Evolutionary conservation across 495 filamentous ascomycete genomes (phyloP).

Genomic region (Lophiotrema nucula): DNA sequence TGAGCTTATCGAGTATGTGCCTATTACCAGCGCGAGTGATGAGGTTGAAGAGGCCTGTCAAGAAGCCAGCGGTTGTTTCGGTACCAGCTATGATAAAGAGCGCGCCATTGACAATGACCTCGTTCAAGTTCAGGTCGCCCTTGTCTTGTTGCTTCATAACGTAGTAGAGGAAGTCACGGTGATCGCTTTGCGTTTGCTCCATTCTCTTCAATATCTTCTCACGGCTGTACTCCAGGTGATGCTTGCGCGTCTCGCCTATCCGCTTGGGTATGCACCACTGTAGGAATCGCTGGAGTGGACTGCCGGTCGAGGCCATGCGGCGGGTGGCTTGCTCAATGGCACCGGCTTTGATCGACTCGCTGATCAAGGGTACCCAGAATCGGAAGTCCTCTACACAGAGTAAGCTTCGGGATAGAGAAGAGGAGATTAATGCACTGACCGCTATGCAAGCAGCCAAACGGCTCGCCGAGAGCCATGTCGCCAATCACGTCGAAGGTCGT

Average conservation of each 20-base stretch:
- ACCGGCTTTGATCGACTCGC: constrained; percentile 24
- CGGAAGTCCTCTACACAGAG: constrained; percentile 14
- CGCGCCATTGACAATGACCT: constrained; percentile 26
- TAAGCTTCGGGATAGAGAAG: neutral
- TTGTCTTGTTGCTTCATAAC: constrained; percentile 28
- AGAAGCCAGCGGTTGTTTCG: constrained; percentile 24
- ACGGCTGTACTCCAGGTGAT: constrained; percentile 19
- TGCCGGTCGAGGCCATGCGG: constrained; percentile 30
- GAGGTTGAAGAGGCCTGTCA: constrained; percentile 8
- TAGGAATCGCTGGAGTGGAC: constrained; percentile 27
- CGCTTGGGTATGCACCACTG: constrained; percentile 24
- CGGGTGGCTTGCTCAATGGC: constrained; percentile 32
- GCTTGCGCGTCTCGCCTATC: constrained; percentile 5
- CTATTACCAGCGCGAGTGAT: constrained; percentile 9
- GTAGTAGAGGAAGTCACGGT: constrained; percentile 25
- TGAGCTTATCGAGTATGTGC: constrained; percentile 16
- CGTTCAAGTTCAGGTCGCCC: constrained; percentile 17
- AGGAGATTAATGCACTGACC: neutral
- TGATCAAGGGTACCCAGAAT: constrained; percentile 22
- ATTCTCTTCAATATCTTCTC: constrained; percentile 28
- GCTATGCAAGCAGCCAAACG: constrained; percentile 19
- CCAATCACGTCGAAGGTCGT: constrained; percentile 28
- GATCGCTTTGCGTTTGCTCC: constrained; percentile 14
- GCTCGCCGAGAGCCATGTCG: constrained; percentile 20
- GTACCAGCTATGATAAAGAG: constrained; percentile 29